Evolutionary conservation across 169 alveolate species (phyloP).

Genomic region (Haemoproteus tartakovskyi): DNA sequence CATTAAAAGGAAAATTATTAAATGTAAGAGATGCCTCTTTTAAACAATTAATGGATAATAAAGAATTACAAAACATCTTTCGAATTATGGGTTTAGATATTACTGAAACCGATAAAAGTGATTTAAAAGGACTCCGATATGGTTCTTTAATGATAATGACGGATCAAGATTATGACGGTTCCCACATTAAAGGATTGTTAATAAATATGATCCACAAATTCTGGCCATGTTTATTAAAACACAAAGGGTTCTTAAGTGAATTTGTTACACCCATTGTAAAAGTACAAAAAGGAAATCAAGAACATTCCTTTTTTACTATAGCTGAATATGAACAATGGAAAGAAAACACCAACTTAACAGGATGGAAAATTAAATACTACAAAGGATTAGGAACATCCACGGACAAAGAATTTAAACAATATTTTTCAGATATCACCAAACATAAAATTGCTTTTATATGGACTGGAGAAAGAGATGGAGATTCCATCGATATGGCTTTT

Average conservation of each 20-base stretch:
- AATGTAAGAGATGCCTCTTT: slow-evolving; percentile 98
- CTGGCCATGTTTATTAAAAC: slow-evolving; percentile 97
- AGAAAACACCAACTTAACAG: slow-evolving; percentile 80
- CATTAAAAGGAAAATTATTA: slow-evolving; percentile 97
- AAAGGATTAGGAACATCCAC: slow-evolving; percentile 99
- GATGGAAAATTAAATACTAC: slow-evolving; percentile 98
- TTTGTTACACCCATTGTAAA: slow-evolving; percentile 98
- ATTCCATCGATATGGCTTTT: slow-evolving; percentile 98
- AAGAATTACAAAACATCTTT: slow-evolving; percentile 95
- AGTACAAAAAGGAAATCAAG: slow-evolving; percentile 91
- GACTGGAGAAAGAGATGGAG: slow-evolving; percentile 81
- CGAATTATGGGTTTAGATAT: slow-evolving; percentile 94
- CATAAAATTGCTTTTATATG: slow-evolving; percentile 90
- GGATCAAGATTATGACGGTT: slow-evolving; percentile 99
- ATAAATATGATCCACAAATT: slow-evolving; percentile 97
- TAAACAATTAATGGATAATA: slow-evolving; percentile 92
- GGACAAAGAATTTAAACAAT: slow-evolving; percentile 97
- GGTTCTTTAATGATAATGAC: slow-evolving; percentile 99
- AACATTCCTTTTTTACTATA: slow-evolving; percentile 92
- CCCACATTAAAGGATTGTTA: slow-evolving; percentile 99
- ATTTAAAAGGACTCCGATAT: slow-evolving; percentile 91
- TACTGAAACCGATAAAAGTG: slow-evolving; percentile 83
- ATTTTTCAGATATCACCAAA: slow-evolving; percentile 91
- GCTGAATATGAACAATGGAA: slow-evolving; percentile 97
- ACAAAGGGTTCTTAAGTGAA: slow-evolving; percentile 94